Base-by-base conservation (phyloP, 768 basidiomycete species). In the Neoboletus brunneissimus region DNA sequence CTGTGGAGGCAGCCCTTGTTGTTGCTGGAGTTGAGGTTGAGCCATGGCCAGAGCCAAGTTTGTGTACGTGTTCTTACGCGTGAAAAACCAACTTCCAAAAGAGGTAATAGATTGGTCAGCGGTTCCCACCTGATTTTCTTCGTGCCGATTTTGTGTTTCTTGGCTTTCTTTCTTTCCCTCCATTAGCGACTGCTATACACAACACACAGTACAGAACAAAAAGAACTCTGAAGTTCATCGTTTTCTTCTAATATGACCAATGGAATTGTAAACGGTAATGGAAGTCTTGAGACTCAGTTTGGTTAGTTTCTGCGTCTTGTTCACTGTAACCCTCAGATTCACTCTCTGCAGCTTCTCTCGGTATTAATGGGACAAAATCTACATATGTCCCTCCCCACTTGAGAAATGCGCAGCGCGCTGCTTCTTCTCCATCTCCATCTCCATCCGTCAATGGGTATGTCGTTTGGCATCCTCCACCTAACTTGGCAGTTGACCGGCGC, bases 311-410 rank as follows among this genome's bases (percentile, higher is more conserved):
- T 49, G 40, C 22, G 23, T 50, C 1, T 22, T 22, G 22, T 45
- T 40, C 50, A 54, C 20, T 2, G 10, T 45, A 40, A 42, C 43
- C 40, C 51, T 48, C 49, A 25, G 59, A 18, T 51, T 49, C 35
- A 44, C 20, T 35, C 41, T 47, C 38, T 53, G 8, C 71, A 91
- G 89, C 85, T 70, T 81, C 86, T 79, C 86, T 91, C 70, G 82
- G 85, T 70, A 82, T 91, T 73, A 82, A 80, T 66, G 80, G 79
- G 57, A 65, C 75, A 65, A 88, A 85, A 81, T 81, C 87, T 68
- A 82, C 91, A 59, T 94, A 94, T 79, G 89, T 94, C 68, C 91
- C 91, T 64, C 91, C 91, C 65, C 91, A 93, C 71, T 73, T 91
- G 81, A 89, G 91, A 81, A 82, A 79, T 75, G 73, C 80, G 83